Evolutionary conservation across 768 basidiomycete species (phyloP), one percentile per base, ranked within the genome.

Genomic region (Mycena kentingensis): DNA sequence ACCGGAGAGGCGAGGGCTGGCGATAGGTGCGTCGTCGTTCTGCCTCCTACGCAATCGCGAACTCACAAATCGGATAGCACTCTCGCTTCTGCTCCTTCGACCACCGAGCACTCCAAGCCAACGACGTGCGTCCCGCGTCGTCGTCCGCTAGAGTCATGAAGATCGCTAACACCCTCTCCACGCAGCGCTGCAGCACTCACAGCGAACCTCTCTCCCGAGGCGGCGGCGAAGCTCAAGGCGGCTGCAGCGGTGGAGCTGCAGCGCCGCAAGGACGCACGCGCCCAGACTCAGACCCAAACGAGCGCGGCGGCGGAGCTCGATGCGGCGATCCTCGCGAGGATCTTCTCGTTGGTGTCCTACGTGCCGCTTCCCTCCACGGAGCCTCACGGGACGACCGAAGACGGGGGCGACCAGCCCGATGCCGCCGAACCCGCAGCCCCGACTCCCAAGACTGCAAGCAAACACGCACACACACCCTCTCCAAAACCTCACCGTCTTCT

Each of bases 401-500:
- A 12, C 5, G 41, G 26, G 7, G 12, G 22, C 22, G 31, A 42
- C 41, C 11, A 8, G 16, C 31, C 31, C 31, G 31, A 8, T 32
- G 31, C 31, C 8, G 8, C 37, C 15, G 19, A 10, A 19, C 15
- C 15, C 21, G 13, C 37, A 10, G 8, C 10, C 10, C 37, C 37
- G 10, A 10, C 10, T 10, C 19, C 37, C 37, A 39, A 15, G 21
- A 39, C 37, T 19, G 26, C 22, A 42, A 24, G 26, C 22, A 42
- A 42, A 24, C 21, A 8, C 31, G 31, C 11, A 24, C 22, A 42
- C 12, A 6, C 41, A 42, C 22, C 41, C 8, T 42, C 41, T 5
- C 22, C 41, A 19, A 42, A 42, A 42, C 41, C 41, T 5, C 41
- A 42, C 25, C 41, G 41, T 24, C 41, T 42, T 24, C 41, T 42